phyloP scores from a whole-genome alignment of 192 early-diverging fungal species.

The Borealophlyctis nickersoniae region DNA sequence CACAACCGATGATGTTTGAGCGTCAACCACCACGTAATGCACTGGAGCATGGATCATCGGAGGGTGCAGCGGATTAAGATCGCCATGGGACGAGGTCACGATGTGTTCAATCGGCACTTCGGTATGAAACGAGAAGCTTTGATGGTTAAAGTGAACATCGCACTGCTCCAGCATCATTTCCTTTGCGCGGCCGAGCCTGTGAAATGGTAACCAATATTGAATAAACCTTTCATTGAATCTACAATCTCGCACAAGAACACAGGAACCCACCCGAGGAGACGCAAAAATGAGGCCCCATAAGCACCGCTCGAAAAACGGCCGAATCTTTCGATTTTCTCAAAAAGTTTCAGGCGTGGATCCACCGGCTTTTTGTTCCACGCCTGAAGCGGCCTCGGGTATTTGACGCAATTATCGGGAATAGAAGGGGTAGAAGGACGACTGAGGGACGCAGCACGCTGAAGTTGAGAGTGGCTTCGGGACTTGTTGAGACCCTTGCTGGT shows the following conservation, averaged over 20 bases:
- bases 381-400: too few species aligned
- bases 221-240: neutral
- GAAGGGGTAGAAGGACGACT: too few species aligned
- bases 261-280: conserved; percentile 29
- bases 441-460: too few species aligned
- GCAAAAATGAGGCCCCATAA: conserved; percentile 41
- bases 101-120: conserved; percentile 50
- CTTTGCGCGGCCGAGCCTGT: conserved; percentile 39
- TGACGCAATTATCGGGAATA: too few species aligned
- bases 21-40: conserved; percentile 49
- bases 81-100: conserved; percentile 36
- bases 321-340: conserved; percentile 38
- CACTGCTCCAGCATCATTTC: conserved; percentile 35
- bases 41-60: conserved; percentile 35
- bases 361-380: too few species aligned
- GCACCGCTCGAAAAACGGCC: conserved; percentile 45
- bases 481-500: too few species aligned
- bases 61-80: conserved; percentile 18
- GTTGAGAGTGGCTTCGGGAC: too few species aligned
- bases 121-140: conserved; percentile 48
- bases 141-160: conserved; percentile 47
- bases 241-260: too few species aligned
- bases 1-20: conserved; percentile 37
- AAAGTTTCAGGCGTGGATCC: conserved; percentile 15
- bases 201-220: conserved; percentile 11